Base-by-base conservation (phyloP, 2,329 filamentous ascomycete species). In the Madurella mycetomatis region DNA sequence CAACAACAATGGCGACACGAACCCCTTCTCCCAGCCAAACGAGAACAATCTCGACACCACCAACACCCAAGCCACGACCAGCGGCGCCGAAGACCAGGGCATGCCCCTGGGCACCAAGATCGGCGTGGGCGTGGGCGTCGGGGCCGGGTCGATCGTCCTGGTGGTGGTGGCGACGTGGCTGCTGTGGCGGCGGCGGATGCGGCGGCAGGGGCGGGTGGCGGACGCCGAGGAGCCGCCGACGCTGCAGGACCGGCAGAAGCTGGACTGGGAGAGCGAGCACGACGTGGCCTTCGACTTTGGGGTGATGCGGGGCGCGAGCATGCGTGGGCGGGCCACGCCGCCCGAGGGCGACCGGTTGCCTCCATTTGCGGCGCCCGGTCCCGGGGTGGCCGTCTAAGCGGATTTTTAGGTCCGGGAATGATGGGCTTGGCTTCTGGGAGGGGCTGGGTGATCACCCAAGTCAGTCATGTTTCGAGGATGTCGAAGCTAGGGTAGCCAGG, bases 281-380 rank as follows among this genome's bases (percentile, higher is more conserved):
- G 57, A 60, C 18, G 49, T 62, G 17, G 56, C 55, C 41, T 55
- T 63, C 41, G 62, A 64, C 18, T 60, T 63, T 55, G 58, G 60
- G 30, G 46, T 39, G 9, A 49, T 58, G 7, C 50, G 54, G 30
- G 11, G 51, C n/a, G 51, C 34, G 16, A 41, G 54, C 13, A 2
- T 37, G 34, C 34, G 34, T 9, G n/a, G n/a, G n/a, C n/a, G n/a
- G 47, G 16, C 9, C 32, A 15, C 18, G 46, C n/a, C 2, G 42
- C 12, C 12, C 12, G 30, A 17, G 25, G 25, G 25, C 25, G 25
- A 25, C 7, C 25, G 25, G 25, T 25, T 25, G 25, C 25, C 25
- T 25, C 4, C 25, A 3, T 25, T 25, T 7, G 25, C 25, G 25
- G 25, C 25, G 25, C 25, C 25, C 25, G 25, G 25, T 25, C 25